Conservation (phyloP, 148 eudicot species). For the Mesembryanthemum crystallinum region DNA sequence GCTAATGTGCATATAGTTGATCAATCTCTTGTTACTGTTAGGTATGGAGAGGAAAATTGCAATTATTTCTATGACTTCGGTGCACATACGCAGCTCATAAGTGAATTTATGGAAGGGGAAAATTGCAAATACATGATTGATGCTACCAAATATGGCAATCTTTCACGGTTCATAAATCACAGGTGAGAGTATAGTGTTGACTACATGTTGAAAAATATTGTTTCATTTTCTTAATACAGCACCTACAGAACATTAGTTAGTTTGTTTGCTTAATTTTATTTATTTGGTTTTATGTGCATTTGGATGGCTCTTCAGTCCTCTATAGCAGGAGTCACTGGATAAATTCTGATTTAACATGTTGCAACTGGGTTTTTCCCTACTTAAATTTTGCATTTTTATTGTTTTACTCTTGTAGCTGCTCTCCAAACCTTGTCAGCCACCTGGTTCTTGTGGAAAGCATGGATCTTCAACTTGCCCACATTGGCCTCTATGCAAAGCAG, state of each 20-base stretch:
- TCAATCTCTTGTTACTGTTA: conserved; percentile 27
- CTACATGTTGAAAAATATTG: background rate
- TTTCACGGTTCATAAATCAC: conserved; percentile 92
- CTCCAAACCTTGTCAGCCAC: conserved; percentile 77
- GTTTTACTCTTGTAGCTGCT: conserved; percentile 57
- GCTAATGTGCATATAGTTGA: background rate
- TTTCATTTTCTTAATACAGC: background rate
- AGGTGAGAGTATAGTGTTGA: conserved; percentile 50
- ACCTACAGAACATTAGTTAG: background rate
- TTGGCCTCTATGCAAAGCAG: conserved; percentile 80
- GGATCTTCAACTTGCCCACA: conserved; percentile 70
- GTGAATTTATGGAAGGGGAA: conserved; percentile 50
- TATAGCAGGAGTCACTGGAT: too few species aligned
- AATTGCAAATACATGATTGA: conserved; percentile 61
- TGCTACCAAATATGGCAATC: conserved; percentile 72
- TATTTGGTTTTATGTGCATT: too few species aligned
- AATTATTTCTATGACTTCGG: conserved; percentile 62
- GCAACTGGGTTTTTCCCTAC: background rate
- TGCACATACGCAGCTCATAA: conserved; percentile 47
- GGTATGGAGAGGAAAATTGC: conserved; percentile 53
- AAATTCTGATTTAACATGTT: too few species aligned
- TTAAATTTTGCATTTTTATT: conserved; percentile 5
- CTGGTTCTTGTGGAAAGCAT: conserved; percentile 93
- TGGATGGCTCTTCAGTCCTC: background rate
- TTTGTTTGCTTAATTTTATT: too few species aligned